These are phyloP conservation scores for Chaetomiaceae sp. DNA, from an alignment of 2,329 filamentous ascomycete genomes.

Conservation along the genomic window DNA sequence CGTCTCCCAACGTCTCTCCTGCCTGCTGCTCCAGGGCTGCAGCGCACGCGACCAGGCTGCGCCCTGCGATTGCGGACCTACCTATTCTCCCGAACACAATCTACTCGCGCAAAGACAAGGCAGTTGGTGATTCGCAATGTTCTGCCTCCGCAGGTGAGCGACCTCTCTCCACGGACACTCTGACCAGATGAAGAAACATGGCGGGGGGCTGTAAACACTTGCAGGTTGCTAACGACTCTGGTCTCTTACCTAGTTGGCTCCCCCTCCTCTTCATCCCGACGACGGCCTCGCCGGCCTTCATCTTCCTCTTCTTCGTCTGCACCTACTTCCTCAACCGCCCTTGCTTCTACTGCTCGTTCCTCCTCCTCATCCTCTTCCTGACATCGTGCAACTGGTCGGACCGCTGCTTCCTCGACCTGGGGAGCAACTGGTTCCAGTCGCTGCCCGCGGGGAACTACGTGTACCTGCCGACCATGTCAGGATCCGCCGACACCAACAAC, in stretches of 20 bases:
- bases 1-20: too few relatives aligned
- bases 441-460: slow-evolving; percentile 44
- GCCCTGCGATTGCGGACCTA: too few relatives aligned
- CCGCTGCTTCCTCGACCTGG: slow-evolving; percentile 88
- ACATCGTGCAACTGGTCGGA: slow-evolving; percentile 88
- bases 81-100: too few relatives aligned
- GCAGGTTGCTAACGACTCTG: slow-evolving; percentile 16
- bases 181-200: not conserved
- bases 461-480: slow-evolving; percentile 18
- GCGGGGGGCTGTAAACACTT: not conserved
- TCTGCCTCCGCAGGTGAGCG: slow-evolving; percentile 56
- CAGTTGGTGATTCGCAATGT: slow-evolving; percentile 43
- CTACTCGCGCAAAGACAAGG: not conserved
- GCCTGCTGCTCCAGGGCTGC: too few relatives aligned
- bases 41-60: too few relatives aligned
- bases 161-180: not conserved
- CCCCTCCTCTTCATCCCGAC: slow-evolving; percentile 85
- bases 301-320: slow-evolving; percentile 83
- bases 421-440: slow-evolving; percentile 90
- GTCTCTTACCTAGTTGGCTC: slow-evolving; percentile 59
- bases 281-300: slow-evolving; percentile 79
- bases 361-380: slow-evolving; percentile 90
- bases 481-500: slow-evolving; percentile 42
- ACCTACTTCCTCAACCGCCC: slow-evolving; percentile 96
- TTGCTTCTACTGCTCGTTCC: slow-evolving; percentile 95